Base-by-base conservation (phyloP, 75 land plant species). In the Cunninghamia lanceolata region DNA sequence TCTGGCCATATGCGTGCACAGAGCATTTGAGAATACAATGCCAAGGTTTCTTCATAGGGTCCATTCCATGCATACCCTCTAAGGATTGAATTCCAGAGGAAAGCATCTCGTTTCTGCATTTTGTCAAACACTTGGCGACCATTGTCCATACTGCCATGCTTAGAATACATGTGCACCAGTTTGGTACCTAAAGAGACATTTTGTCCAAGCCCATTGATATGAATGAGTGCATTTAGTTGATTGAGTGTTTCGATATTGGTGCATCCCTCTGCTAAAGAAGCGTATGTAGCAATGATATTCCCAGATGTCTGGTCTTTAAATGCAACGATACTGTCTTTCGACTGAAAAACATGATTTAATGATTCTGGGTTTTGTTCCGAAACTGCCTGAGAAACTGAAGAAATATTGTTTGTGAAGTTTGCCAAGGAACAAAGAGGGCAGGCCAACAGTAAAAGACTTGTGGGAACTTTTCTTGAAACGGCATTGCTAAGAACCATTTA, bases 11-110 rank as follows among this genome's bases (percentile, higher is more conserved):
- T 47, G 30, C 89, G 88, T 34, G 47, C 38, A 17, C 19, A 0
- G 19, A 46, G 73, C 90, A 89, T 87, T 77, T 43, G 85, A 14
- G 32, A 17, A 50, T 87, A 82, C 2, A 87, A 15, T 16, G 21
- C 52, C 42, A 89, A 34, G 6, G 90, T 74, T 66, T 82, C 46
- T 28, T 86, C 77, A 15, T 32, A 53, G 16, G 66, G 71, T 7
- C 89, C 88, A 35, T 42, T 28, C 76, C 70, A 70, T 35, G 85
- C 90, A 87, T 87, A 82, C 3, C 77, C 85, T 82, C 59, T 70
- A 10, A 89, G n/a, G 79, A 89, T 89, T 35, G 88, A 68, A 74
- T 87, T 89, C 89, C 88, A 89, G 5, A 81, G 34, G 17, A 88
- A 76, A 13, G 83, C 83, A 50, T 82, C 46, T 43, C 54, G 30